These are phyloP conservation scores for Saccharomycodes ludwigii DNA, from an alignment of 805 yeast genomes.

Conservation along the genomic window DNA sequence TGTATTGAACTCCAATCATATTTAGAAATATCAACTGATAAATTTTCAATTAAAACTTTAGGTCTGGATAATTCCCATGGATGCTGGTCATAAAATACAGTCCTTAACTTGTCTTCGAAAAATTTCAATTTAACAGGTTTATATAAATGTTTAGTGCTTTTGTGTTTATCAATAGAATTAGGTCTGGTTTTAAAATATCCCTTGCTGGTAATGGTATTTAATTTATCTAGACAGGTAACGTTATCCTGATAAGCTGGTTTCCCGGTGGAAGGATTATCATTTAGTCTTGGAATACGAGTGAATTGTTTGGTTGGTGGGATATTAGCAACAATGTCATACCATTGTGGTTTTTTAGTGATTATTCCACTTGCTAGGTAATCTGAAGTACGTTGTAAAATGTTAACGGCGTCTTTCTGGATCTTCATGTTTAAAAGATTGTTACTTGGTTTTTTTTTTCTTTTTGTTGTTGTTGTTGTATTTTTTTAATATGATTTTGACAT, in stretches of 20 bases:
- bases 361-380: constrained; percentile 60
- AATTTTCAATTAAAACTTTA: constrained; percentile 65
- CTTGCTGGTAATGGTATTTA: not conserved
- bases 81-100: constrained; percentile 78
- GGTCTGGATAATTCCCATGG: constrained; percentile 98
- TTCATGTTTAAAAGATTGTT: constrained; percentile 34
- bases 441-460: constrained; percentile 2
- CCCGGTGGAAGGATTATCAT: constrained; percentile 14
- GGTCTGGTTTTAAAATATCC: constrained; percentile 23
- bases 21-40: constrained; percentile 38
- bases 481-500: not conserved
- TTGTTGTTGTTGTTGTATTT: not conserved
- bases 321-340: constrained; percentile 78
- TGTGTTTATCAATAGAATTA: constrained; percentile 12
- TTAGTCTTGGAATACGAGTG: constrained; percentile 18
- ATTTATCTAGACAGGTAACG: not conserved
- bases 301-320: constrained; percentile 68
- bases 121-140: constrained; percentile 21
- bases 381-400: constrained; percentile 71
- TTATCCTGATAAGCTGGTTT: constrained; percentile 3
- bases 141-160: constrained; percentile 12
- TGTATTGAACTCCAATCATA: constrained; percentile 71
- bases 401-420: constrained; percentile 63
- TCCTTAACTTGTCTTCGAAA: constrained; percentile 66
- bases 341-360: constrained; percentile 56